Evolutionary conservation across 2,329 filamentous ascomycete genomes (phyloP), one percentile per base, ranked within the genome.

Genomic region (Colletotrichum cordylinicola): DNA sequence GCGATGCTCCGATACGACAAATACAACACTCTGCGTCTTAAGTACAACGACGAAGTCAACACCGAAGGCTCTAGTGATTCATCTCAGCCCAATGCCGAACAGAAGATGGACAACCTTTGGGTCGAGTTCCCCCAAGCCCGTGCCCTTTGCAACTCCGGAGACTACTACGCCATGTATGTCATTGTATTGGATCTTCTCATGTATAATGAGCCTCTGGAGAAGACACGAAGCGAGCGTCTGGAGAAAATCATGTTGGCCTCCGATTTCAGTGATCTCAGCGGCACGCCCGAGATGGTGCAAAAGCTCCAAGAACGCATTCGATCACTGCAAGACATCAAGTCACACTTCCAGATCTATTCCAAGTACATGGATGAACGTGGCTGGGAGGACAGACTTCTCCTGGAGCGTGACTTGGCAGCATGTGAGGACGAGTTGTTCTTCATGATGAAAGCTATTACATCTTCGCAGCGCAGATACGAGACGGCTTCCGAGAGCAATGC

Each of bases 201-300:
- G 84, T 99, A 98, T 86, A 98, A 92, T 82, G 97, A 99, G 84
- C 97, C 97, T 3, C 87, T 98, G 62, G 97, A 99, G 85, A 99
- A 99, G 90, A 98, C 96, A n/a, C 92, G 98, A 74, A 98, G 91
- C 80, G 98, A 99, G 86, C 93, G 95, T 43, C 88, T 99, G 18
- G 97, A 99, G 84, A 98, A 98, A 89, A 99, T 99, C 80, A 98
- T 99, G 93, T 91, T 99, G 65, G 97, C 96, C 2, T 98, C 97
- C 0, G 97, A 99, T 85, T 99, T 99, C 82, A 99, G 96, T 83
- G 97, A 99, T 83, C 89, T 99, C 58, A 93, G 95, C 73, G 98
- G 97, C 67, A 95, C 96, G 5, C 97, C 97, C 0, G 95, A 96
- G 82, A 96, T 98, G 92, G 96, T 99, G 35, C 93, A 94, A 82